A percentile compares a stretch with the other conserved stretches of the same genome.
These are phyloP conservation scores for Fragaria iinumae DNA, from an alignment of 306 rosid species.

Conservation along the genomic window DNA sequence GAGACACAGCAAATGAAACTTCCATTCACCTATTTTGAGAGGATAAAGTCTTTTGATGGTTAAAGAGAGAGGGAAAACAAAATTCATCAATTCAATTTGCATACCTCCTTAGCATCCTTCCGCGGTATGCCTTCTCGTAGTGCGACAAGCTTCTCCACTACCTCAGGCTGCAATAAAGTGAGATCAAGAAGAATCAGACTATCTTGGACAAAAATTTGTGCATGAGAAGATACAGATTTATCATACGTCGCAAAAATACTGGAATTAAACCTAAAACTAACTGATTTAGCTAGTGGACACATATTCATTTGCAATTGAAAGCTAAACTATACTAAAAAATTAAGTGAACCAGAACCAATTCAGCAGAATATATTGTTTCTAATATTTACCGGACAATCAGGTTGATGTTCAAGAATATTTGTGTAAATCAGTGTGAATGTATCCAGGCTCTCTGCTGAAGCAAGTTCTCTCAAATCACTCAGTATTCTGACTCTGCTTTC, in stretches of 20 bases:
- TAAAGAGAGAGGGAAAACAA: neutral
- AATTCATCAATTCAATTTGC: constrained; percentile 2
- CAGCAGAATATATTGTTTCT: neutral
- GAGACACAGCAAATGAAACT: neutral
- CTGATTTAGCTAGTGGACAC: neutral
- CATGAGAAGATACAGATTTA: constrained; percentile 2
- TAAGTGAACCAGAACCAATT: neutral
- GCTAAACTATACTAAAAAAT: neutral
- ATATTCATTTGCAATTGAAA: neutral
- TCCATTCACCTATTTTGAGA: neutral
- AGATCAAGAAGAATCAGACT: neutral
- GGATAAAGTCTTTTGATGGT: neutral
- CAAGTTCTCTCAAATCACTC: constrained; percentile 90
- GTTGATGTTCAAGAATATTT: constrained; percentile 95
- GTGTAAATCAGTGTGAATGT: constrained; percentile 82
- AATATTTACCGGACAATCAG: constrained; percentile 89
- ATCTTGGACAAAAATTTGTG: constrained; percentile 10
- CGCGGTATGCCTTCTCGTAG: constrained; percentile 94
- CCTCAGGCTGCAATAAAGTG: constrained; percentile 69
- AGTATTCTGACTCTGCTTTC: constrained; percentile 77
- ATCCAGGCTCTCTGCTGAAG: constrained; percentile 96
- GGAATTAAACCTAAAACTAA: neutral
- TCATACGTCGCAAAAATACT: neutral
- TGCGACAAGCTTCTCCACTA: constrained; percentile 93
- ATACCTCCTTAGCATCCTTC: constrained; percentile 99